phyloP scores from a whole-genome alignment of 164 flowering plant species.

The Nymphaea colorata region DNA sequence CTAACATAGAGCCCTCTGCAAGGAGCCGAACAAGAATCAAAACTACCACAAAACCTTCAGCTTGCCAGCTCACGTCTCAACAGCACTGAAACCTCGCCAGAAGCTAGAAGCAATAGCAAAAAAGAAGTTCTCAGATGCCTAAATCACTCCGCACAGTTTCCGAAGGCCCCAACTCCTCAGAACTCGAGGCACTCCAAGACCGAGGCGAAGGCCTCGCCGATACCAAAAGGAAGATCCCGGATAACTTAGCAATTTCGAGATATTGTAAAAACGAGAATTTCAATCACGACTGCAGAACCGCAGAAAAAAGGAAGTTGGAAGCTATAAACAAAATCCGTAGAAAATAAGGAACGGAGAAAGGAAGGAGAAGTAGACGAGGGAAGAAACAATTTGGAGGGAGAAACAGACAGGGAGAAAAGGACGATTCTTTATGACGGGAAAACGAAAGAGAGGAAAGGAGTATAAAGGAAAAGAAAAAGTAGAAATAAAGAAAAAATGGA shows the following conservation, averaged over 20 bases:
- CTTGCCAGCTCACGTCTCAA: not conserved
- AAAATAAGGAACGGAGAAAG: not conserved
- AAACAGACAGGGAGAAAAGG: not conserved
- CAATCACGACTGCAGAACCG: not conserved
- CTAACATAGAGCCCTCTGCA: not conserved
- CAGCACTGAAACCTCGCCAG: not conserved
- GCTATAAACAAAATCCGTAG: not conserved
- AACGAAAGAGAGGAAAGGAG: not conserved
- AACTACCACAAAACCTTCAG: not conserved
- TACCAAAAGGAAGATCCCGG: not conserved
- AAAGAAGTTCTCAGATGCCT: not conserved
- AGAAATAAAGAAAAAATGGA: too few species aligned
- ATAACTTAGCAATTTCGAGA: not conserved
- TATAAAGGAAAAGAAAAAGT: too few species aligned
- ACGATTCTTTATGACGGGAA: not conserved
- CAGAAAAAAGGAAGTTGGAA: not conserved
- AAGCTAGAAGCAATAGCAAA: too few species aligned
- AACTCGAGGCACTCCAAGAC: not conserved
- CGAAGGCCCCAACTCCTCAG: not conserved
- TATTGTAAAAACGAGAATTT: not conserved
- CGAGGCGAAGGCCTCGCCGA: not conserved
- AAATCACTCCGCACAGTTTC: not conserved
- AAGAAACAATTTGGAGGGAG: not conserved
- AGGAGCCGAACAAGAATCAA: not conserved
- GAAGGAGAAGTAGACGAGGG: not conserved